Percentiles rank a stretch among this genome's conserved stretches.
Conservation (phyloP, 306 rosid species). For the Benincasa hispida region DNA sequence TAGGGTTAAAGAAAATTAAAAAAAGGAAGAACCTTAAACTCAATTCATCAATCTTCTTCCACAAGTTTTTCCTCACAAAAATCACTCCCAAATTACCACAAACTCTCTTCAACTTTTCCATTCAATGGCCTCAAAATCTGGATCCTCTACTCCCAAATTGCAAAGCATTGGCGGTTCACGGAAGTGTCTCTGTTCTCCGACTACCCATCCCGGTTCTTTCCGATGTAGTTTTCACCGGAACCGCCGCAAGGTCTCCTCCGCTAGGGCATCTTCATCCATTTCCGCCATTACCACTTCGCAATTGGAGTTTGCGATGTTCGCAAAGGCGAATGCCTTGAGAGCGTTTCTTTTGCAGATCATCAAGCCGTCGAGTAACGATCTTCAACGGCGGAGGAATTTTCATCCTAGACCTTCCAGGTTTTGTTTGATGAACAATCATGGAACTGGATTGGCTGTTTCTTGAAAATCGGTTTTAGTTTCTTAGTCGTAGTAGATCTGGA, state of each 20-base stretch:
- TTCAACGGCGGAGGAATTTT: constrained; percentile 13
- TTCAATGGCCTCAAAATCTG: constrained; percentile 2
- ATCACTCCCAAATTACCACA: background rate
- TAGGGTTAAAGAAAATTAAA: background rate
- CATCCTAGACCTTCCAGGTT: constrained; percentile 23
- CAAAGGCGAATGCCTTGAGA: constrained; percentile 2
- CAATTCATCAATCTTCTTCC: background rate
- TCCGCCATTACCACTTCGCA: background rate
- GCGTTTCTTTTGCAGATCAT: constrained; percentile 11
- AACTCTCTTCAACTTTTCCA: background rate
- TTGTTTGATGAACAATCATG: constrained; percentile 5
- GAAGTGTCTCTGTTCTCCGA: constrained; percentile 11
- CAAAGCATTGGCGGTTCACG: background rate
- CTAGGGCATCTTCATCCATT: background rate
- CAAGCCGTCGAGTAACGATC: constrained; percentile 10
- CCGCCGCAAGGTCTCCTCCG: background rate
- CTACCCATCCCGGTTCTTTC: constrained; percentile 16
- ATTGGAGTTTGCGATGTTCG: background rate
- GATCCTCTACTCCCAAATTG: background rate
- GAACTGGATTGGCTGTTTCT: constrained; percentile 7
- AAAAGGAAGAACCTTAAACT: background rate
- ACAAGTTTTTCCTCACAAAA: background rate
- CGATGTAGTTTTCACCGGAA: constrained; percentile 12
- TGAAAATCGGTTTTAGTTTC: background rate
- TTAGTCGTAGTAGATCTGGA: background rate